Base-by-base conservation (phyloP, 225 moss, liverwort and hornwort genomes). In the Pseudoscleropodium purum region DNA sequence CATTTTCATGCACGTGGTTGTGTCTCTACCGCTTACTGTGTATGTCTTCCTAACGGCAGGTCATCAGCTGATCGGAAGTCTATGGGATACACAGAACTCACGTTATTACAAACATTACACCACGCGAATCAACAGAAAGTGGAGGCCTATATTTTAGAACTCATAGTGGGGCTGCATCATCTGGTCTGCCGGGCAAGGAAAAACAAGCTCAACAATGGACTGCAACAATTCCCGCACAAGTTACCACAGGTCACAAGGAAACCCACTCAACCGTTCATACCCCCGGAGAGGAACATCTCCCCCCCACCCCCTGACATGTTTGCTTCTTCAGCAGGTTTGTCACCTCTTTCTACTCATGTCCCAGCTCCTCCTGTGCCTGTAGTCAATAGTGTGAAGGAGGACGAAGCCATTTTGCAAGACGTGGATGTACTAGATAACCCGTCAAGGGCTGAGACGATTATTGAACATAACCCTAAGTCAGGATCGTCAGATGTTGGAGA, bases 121-220 rank as follows among this genome's bases (percentile, higher is more conserved):
- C 96, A 96, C 88, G 96, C 96, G 15, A 91, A 93, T 75, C 96
- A 96, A 85, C 90, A 93, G 87, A 91, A 90, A 88, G 95, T 95
- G 90, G 96, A 96, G 88, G 84, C 89, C 25, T 93, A 93, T 84
- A 95, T 96, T 57, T 83, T 96, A 79, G 95, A 96, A 64, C 96
- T 96, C 61, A 94, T 96, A 76, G 96, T 96, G 75, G 95, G 91
- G 45, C 89, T 96, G 76, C 95, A 96, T 66, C 90, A 96, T 89
- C 86, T 96, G 85, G 93, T 96, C 49, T 94, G 93, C 87, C 89
- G 92, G 77, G 91, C 95, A 77, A 92, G 91, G 79, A 95, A 91
- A 68, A 86, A 92, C 88, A 93, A 88, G 81, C 88, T 78, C 82
- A 93, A 60, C 59, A 93, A 92, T 73, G 90, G 68, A 34, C 93